phyloP scores from a whole-genome alignment of 148 eudicot species.

The Rhododendron griersonianum region DNA sequence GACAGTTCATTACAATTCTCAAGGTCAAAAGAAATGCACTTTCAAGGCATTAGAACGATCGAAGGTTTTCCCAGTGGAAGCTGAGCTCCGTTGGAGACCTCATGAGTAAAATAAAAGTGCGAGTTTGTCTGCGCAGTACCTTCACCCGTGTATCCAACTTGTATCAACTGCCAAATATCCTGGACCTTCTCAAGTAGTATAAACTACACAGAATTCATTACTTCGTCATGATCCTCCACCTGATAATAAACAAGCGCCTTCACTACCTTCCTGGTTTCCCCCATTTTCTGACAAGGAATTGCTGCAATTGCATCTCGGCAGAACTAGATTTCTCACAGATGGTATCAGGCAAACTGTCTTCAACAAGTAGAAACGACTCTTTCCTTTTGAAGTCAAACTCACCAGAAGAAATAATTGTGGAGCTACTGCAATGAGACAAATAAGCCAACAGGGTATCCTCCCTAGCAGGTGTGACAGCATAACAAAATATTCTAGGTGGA shows the following conservation, averaged over 20 bases:
- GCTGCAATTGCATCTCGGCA: conserved; percentile 8
- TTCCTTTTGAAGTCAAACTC: conserved; percentile 14
- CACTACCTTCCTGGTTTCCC: conserved; percentile 8
- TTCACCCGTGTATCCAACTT: conserved; percentile 51
- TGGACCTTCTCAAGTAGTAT: conserved; percentile 40
- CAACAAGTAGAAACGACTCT: neutral
- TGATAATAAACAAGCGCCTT: conserved; percentile 20
- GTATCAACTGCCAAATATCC: conserved; percentile 53
- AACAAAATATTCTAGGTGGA: conserved; percentile 59
- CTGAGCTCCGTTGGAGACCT: too few relatives aligned
- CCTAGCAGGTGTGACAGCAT: conserved; percentile 62
- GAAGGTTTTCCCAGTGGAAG: too few relatives aligned
- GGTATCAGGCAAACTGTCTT: conserved; percentile 10
- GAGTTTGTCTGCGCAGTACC: conserved; percentile 28
- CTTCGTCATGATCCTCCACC: conserved; percentile 21
- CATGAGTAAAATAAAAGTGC: too few relatives aligned
- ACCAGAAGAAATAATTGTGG: conserved; percentile 22
- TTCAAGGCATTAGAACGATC: too few relatives aligned
- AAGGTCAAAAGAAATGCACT: too few relatives aligned
- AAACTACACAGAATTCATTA: conserved; percentile 25
- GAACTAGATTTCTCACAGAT: neutral
- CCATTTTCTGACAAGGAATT: conserved; percentile 14
- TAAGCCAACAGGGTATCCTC: conserved; percentile 53
- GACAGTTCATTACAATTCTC: too few relatives aligned
- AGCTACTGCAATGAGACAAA: conserved; percentile 54